These are phyloP conservation scores for Alternaria ethzedia DNA, from an alignment of 2,329 filamentous ascomycete genomes.

Conservation along the genomic window DNA sequence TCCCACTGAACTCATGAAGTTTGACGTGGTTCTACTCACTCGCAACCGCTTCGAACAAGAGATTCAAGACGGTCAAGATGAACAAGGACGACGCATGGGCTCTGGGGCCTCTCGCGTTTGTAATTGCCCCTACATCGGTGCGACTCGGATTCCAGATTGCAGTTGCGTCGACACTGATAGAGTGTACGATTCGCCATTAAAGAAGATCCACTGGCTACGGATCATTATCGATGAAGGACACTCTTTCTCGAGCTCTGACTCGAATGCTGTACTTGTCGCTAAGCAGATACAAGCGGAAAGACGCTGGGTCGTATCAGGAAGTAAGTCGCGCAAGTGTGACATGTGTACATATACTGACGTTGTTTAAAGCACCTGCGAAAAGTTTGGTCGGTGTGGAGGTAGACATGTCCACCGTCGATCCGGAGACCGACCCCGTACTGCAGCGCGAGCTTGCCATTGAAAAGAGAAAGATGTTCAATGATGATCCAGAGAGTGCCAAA, in stretches of 20 bases:
- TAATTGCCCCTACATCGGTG: slow-evolving; percentile 53
- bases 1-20: slow-evolving; percentile 64
- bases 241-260: slow-evolving; percentile 74
- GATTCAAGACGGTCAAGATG: slow-evolving; percentile 59
- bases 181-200: slow-evolving; percentile 67
- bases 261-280: slow-evolving; percentile 62
- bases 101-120: slow-evolving; percentile 33
- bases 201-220: slow-evolving; percentile 79
- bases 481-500: slow-evolving; percentile 46
- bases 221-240: slow-evolving; percentile 95
- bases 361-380: slow-evolving; percentile 69
- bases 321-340: slow-evolving; percentile 11
- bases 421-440: slow-evolving; percentile 28
- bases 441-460: slow-evolving; percentile 45
- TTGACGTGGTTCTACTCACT: slow-evolving; percentile 81
- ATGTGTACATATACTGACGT: background rate
- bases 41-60: slow-evolving; percentile 75
- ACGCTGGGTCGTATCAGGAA: slow-evolving; percentile 90
- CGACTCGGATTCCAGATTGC: slow-evolving; percentile 53
- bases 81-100: slow-evolving; percentile 49
- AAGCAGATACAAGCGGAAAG: slow-evolving; percentile 67
- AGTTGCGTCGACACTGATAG: slow-evolving; percentile 51
- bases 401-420: slow-evolving; percentile 53
- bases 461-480: slow-evolving; percentile 49
- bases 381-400: slow-evolving; percentile 79